phyloP scores from a whole-genome alignment of 345 rosid genomes.

The Dipteronia dyeriana region DNA sequence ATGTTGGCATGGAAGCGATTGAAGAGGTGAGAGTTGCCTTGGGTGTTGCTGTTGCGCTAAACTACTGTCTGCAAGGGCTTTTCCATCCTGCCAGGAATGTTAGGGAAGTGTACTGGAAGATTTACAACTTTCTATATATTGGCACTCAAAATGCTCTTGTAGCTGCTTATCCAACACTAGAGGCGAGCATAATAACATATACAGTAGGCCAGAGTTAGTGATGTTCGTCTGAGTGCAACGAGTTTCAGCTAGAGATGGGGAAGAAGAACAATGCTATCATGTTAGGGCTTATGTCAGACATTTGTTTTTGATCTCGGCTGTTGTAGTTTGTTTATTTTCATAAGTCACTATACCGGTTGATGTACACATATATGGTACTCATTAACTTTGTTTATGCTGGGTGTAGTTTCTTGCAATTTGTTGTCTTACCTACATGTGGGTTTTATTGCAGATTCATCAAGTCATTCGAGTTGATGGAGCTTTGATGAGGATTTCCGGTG shows the following conservation, averaged over 20 bases:
- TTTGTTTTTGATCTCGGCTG: background rate
- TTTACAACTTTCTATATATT: conserved; percentile 90
- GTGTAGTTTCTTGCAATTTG: background rate
- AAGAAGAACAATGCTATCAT: background rate
- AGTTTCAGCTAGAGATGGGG: background rate
- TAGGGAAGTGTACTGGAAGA: conserved; percentile 99
- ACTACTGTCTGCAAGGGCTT: conserved; percentile 96
- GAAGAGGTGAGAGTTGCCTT: conserved; percentile 97
- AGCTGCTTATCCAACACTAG: conserved; percentile 84
- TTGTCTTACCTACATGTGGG: no score
- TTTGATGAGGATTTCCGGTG: background rate
- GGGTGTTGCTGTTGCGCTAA: conserved; percentile 82
- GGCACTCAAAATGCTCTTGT: conserved; percentile 95
- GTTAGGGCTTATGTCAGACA: background rate
- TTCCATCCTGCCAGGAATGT: conserved; percentile 99
- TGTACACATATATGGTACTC: background rate
- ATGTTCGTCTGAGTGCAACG: conserved; percentile 56
- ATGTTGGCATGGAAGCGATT: conserved; percentile 97
- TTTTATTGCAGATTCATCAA: background rate
- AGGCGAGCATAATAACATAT: conserved; percentile 78
- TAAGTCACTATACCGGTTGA: background rate
- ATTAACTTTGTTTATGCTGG: background rate
- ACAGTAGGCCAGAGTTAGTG: conserved; percentile 88
- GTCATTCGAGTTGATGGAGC: background rate
- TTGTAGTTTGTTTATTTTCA: background rate